Conservation (phyloP, 148 eudicot species). For the Spergularia bocconei region DNA sequence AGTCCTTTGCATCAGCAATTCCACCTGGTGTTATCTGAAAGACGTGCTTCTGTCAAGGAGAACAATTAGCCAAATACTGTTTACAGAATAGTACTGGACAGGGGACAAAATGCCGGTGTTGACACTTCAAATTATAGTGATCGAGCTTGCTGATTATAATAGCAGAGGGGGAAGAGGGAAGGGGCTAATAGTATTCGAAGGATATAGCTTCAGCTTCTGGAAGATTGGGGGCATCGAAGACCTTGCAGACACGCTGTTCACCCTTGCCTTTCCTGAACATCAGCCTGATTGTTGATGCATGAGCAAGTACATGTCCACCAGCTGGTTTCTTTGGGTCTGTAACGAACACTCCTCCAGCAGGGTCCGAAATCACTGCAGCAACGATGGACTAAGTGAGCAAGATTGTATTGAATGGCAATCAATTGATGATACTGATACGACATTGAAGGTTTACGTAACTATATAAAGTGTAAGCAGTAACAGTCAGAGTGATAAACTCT, state of each 20-base stretch:
- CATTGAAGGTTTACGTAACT: too few relatives aligned
- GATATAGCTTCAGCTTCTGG: conserved; percentile 99
- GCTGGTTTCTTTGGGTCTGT: conserved; percentile 98
- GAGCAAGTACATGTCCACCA: conserved; percentile 98
- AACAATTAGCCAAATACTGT: not conserved
- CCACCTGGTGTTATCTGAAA: conserved; percentile 98
- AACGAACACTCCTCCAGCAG: conserved; percentile 90
- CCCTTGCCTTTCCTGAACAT: conserved; percentile 99
- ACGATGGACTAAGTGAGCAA: not conserved
- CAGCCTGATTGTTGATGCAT: conserved; percentile 84
- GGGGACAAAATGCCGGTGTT: not conserved
- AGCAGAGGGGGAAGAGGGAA: not conserved
- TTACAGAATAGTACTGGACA: too few relatives aligned
- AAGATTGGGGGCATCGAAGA: conserved; percentile 95
- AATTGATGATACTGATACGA: not conserved
- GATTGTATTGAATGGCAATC: not conserved
- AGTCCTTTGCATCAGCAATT: conserved; percentile 96
- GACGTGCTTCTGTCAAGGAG: conserved; percentile 55
- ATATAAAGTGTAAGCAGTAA: too few relatives aligned
- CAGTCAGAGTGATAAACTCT: too few relatives aligned
- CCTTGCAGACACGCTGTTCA: conserved; percentile 95
- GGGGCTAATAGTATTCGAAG: conserved; percentile 25
- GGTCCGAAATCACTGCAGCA: conserved; percentile 88
- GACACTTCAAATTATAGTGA: not conserved
- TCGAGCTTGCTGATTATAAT: not conserved